Conservation (phyloP, 352 stramenopile species). For the Pythium aristosporum region DNA sequence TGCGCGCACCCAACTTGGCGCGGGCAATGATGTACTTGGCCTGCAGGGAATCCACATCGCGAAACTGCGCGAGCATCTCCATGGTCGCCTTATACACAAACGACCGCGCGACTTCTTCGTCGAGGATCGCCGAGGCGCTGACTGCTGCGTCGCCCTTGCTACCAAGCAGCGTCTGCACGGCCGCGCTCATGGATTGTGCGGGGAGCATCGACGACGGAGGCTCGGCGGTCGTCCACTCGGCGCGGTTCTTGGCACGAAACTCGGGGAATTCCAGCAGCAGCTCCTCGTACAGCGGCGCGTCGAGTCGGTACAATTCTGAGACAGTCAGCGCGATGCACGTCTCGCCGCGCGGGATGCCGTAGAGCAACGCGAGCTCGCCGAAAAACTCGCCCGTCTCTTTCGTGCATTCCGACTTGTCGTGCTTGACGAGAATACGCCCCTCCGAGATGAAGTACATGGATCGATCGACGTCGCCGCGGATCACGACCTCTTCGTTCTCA, state of each 20-base stretch:
- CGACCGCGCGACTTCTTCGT: conserved; percentile 44
- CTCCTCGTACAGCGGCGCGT: conserved; percentile 57
- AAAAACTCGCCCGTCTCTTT: conserved; percentile 65
- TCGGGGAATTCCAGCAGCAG: conserved; percentile 66
- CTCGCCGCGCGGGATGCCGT: conserved; percentile 58
- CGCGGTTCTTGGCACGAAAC: conserved; percentile 53
- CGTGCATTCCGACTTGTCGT: conserved; percentile 41
- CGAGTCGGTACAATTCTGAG: conserved; percentile 67
- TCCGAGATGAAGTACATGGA: conserved; percentile 80
- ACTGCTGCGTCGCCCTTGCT: not conserved
- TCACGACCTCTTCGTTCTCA: conserved; percentile 65
- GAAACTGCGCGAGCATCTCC: conserved; percentile 44
- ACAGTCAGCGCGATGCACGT: conserved; percentile 60
- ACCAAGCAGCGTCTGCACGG: conserved; percentile 8
- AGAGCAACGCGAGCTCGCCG: conserved; percentile 54
- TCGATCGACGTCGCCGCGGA: conserved; percentile 69
- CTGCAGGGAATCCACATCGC: conserved; percentile 45
- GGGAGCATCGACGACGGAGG: conserved; percentile 26
- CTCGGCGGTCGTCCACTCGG: conserved; percentile 48
- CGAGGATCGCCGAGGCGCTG: conserved; percentile 17
- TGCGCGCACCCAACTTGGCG: conserved; percentile 38
- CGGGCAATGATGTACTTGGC: conserved; percentile 47
- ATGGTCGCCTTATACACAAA: conserved; percentile 57
- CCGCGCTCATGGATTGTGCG: conserved; percentile 13
- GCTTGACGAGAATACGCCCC: conserved; percentile 59